Base-by-base conservation (phyloP, 2,329 filamentous ascomycete genomes). In the Nemania bipapillata region DNA sequence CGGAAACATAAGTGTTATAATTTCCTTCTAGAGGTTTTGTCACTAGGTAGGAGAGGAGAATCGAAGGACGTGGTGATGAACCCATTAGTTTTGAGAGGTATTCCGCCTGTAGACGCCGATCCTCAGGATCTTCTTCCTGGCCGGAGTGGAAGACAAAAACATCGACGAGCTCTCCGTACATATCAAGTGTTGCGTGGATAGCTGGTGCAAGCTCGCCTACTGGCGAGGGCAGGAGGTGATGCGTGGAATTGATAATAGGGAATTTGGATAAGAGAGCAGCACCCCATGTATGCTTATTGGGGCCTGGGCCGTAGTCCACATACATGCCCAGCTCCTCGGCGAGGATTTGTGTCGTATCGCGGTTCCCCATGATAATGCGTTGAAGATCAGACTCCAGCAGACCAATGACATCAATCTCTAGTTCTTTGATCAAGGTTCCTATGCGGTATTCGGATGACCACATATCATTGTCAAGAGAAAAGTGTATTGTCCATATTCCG, bases 261-360 rank as follows among this genome's bases (percentile, higher is more conserved):
- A 98, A 99, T 78, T 98, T 98, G 75, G 94, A 97, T 3, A 99
- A 86, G 52, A 99, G 85, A 24, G 94, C 96, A 9, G 91, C 89
- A 59, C 96, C 96, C 96, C 96, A 99, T 0, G 96, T 99, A 83
- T 99, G 96, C 83, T 98, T 99, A 86, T 99, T 97, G 6, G 96
- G 96, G 1, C 96, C 96, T 32, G 96, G 96, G 63, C 96, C 96
- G 77, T 94, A 97, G 83, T 99, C 96, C 57, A 96, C 94, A 77
- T 97, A 99, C 96, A 99, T 99, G 74, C 96, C 96, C 11, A 99
- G 87, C 73, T 99, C 94, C 79, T 98, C 95, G 22, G 96, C 94
- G 8, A 99, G 87, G 81, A 93, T 96, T 79, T 98, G 96, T 1
- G 96, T 97, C 8, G 93, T 92, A 79, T 99, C 96, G 73, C 96